Conservation (phyloP, 345 rosid genomes). For the Citrus inodora region DNA sequence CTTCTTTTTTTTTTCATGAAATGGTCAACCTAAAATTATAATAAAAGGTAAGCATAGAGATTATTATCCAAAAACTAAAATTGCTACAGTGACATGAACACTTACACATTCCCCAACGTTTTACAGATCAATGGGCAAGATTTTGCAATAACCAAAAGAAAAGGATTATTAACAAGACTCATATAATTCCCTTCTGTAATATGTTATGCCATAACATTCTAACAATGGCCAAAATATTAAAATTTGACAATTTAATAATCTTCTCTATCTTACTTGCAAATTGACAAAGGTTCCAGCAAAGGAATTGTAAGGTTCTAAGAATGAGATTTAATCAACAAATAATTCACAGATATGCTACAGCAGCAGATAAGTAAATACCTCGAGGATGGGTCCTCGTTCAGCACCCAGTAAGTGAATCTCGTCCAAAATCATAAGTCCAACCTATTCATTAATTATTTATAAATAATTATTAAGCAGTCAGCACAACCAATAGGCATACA, state of each 20-base stretch:
- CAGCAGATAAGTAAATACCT: conserved; percentile 48
- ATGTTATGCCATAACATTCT: background rate
- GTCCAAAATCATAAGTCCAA: conserved; percentile 92
- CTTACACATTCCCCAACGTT: background rate
- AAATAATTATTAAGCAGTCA: conserved; percentile 1
- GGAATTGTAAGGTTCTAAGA: background rate
- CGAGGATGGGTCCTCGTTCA: conserved; percentile 98
- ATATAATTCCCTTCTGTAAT: background rate
- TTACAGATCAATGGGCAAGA: background rate
- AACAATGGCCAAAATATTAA: background rate
- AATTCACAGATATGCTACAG: background rate
- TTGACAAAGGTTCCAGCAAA: background rate
- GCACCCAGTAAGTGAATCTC: conserved; percentile 99
- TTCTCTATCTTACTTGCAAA: background rate
- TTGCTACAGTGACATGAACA: background rate
- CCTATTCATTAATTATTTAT: conserved; percentile 44
- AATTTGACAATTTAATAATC: background rate
- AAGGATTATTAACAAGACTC: background rate
- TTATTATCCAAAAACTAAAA: background rate
- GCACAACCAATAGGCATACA: background rate
- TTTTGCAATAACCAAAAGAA: background rate
- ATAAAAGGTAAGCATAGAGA: too few relatives aligned
- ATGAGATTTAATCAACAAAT: background rate
- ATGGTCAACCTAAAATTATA: too few relatives aligned
- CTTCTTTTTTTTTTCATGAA: too few relatives aligned